Conservation (phyloP, 257 asterid species). For the Lantana camara region DNA sequence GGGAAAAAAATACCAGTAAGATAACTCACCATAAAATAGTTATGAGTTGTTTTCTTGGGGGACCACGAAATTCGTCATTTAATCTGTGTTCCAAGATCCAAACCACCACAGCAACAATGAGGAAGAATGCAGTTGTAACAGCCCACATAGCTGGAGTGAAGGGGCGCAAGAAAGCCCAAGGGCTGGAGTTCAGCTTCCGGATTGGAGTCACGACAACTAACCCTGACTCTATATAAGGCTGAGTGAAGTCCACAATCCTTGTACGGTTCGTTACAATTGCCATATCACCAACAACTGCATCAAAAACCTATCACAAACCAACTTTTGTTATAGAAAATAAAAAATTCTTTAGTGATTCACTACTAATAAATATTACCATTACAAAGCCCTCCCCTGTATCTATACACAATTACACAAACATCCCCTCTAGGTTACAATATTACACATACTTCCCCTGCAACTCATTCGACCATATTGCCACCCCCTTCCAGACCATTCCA, state of each 20-base stretch:
- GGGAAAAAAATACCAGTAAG: not conserved
- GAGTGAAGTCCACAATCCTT: slow-evolving; percentile 76
- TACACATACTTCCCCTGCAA: too few species aligned
- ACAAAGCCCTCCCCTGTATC: not conserved
- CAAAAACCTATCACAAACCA: slow-evolving; percentile 52
- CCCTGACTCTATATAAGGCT: slow-evolving; percentile 84
- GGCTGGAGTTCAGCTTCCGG: slow-evolving; percentile 49
- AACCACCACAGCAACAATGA: slow-evolving; percentile 61
- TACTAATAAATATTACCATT: not conserved
- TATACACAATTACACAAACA: too few species aligned
- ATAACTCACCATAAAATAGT: slow-evolving; percentile 72
- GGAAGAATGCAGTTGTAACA: slow-evolving; percentile 62
- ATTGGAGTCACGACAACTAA: slow-evolving; percentile 68
- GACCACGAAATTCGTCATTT: slow-evolving; percentile 85
- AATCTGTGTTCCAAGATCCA: slow-evolving; percentile 82
- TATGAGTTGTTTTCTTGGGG: slow-evolving; percentile 66
- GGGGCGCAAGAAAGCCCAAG: slow-evolving; percentile 84
- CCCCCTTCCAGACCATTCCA: too few species aligned
- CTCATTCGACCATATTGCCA: too few species aligned
- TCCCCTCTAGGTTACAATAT: too few species aligned
- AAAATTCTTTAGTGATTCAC: not conserved
- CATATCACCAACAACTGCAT: slow-evolving; percentile 87
- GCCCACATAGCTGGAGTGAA: slow-evolving; percentile 72
- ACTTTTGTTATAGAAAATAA: slow-evolving; percentile 19
- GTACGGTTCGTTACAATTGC: slow-evolving; percentile 75